Evolutionary conservation across 495 filamentous ascomycete species (phyloP).

Genomic region (Trichoderma reesei): DNA sequence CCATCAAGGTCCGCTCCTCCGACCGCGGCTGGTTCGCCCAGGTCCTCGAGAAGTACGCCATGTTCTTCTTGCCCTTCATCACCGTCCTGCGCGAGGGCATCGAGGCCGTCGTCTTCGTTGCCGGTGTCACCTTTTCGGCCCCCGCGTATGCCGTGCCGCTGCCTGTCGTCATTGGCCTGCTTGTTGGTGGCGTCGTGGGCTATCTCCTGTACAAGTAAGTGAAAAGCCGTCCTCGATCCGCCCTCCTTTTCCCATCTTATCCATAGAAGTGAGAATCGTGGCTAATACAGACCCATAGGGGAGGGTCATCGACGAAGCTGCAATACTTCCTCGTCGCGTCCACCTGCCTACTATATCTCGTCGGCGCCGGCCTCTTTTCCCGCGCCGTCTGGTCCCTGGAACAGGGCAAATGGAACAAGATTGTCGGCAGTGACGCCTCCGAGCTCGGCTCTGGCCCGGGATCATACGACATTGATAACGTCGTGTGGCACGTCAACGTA

Average conservation of each 20-base stretch:
- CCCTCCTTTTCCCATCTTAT: neutral
- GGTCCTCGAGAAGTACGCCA: constrained; percentile 65
- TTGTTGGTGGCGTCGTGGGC: constrained; percentile 52
- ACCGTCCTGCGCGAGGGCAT: constrained; percentile 77
- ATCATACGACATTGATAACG: constrained; percentile 75
- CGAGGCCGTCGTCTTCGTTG: constrained; percentile 73
- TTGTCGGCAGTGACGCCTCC: constrained; percentile 60
- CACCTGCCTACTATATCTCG: constrained; percentile 76
- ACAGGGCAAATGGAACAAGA: constrained; percentile 51
- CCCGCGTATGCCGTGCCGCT: constrained; percentile 67
- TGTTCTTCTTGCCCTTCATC: constrained; percentile 76
- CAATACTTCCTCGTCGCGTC: constrained; percentile 74
- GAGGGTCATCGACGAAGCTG: constrained; percentile 48
- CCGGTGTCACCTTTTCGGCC: constrained; percentile 65
- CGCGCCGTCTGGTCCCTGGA: constrained; percentile 66
- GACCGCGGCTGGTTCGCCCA: constrained; percentile 41
- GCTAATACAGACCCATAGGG: constrained; percentile 27
- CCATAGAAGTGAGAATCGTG: constrained; percentile 37
- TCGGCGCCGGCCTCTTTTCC: constrained; percentile 78
- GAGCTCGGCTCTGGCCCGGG: constrained; percentile 72
- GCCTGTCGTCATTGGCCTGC: constrained; percentile 57
- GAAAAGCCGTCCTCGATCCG: too few species aligned
- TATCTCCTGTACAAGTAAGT: constrained; percentile 70
- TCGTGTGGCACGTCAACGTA: constrained; percentile 87
- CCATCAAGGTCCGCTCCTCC: constrained; percentile 29